Base-by-base conservation (phyloP, 306 rosid species). In the Sindora glabra region DNA sequence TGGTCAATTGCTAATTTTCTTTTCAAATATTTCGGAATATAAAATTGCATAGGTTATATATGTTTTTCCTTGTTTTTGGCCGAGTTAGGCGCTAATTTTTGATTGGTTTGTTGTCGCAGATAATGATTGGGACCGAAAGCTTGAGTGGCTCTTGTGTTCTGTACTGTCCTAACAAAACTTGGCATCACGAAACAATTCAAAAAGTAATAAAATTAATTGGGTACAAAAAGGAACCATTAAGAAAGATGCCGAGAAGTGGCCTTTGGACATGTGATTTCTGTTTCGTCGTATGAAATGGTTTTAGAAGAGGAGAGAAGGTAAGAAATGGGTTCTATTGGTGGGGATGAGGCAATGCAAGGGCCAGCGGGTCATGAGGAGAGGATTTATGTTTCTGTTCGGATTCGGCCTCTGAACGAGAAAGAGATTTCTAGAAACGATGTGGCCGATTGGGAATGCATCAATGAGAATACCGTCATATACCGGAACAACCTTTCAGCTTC, bases 391-490 rank as follows among this genome's bases (percentile, higher is more conserved):
- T 89, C 99, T 12, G 84, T 94, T 74, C 88, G 99, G 25, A 70
- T 94, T 49, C 87, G 99, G 36, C 99, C 99, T 72, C 73, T 94
- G 48, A 89, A 75, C 4, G 94, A 81, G 56, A 89, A 77, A 71
- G 99, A 94, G 67, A 36, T 69, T 33, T 56, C 77, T 13, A 89
- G 83, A 71, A 74, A 80, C 33, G 97, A 89, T 74, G 84, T 82
- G 13, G 77, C 89, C 3, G 99, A 94, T 50, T 94, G 97, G 99
- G 99, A 94, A 79, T 86, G 97, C 77, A 86, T 89, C 62, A 94
- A 84, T 71, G 94, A 89, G 23, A 73, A 65, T 68, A 82, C 94
- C 26, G 53, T 94, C 86, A 75, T 94, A 56, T 84, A 78, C 81
- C 84, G 97, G 73, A 94, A 69, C 72, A 87, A 77, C 36, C 79